These are phyloP conservation scores for Pseudogymnoascus destructans DNA, from an alignment of 2,329 filamentous ascomycete genomes.

Conservation along the genomic window DNA sequence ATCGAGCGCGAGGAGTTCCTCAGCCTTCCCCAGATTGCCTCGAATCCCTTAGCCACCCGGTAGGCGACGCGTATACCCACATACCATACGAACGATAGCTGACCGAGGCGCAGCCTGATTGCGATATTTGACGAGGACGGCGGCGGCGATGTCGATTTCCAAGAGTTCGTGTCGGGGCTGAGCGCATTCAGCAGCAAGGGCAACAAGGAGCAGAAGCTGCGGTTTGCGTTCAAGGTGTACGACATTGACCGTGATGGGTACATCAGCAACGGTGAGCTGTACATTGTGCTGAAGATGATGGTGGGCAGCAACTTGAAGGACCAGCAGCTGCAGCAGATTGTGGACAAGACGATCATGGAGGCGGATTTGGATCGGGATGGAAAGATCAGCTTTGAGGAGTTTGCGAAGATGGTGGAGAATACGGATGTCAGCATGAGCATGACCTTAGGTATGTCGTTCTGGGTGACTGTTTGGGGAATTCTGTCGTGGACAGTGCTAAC, in stretches of 20 bases:
- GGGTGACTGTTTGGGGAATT: background rate
- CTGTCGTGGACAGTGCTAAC: background rate
- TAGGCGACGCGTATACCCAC: constrained; percentile 24
- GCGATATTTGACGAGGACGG: constrained; percentile 99
- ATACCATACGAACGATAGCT: background rate
- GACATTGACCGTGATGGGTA: constrained; percentile 98
- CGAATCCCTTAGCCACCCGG: constrained; percentile 93
- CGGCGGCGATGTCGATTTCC: constrained; percentile 94
- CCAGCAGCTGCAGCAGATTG: constrained; percentile 96
- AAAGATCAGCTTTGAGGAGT: constrained; percentile 98
- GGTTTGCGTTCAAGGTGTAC: constrained; percentile 98
- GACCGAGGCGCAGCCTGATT: constrained; percentile 59
- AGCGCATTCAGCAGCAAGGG: constrained; percentile 95
- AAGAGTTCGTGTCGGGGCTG: constrained; percentile 92
- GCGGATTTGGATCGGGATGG: constrained; percentile 91
- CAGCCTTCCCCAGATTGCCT: constrained; percentile 90
- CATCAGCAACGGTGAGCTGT: constrained; percentile 97
- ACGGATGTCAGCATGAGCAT: constrained; percentile 69
- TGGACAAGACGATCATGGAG: constrained; percentile 99
- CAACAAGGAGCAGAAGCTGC: constrained; percentile 97
- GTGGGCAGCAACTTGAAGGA: constrained; percentile 98
- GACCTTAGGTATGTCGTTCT: constrained; percentile 43
- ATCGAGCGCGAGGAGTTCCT: constrained; percentile 98
- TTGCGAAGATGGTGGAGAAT: constrained; percentile 96
- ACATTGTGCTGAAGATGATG: constrained; percentile 99